Conservation (phyloP, 2,329 filamentous ascomycete species). For the Ilyonectria robusta region DNA sequence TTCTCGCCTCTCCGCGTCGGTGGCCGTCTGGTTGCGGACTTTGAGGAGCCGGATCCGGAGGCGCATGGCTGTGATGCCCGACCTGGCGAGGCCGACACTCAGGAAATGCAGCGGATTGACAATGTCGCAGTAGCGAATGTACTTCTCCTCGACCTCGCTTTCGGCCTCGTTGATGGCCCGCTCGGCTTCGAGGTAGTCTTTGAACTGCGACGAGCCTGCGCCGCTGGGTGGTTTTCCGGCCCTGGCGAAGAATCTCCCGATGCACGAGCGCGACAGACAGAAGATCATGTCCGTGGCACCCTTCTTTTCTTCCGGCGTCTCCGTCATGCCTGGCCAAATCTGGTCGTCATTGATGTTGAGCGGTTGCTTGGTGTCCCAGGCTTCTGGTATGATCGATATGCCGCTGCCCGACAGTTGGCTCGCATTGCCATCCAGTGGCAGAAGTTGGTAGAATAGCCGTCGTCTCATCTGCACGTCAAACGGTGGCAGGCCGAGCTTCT, state of each 20-base stretch:
- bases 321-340: constrained; percentile 54
- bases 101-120: constrained; percentile 56
- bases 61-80: constrained; percentile 46
- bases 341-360: constrained; percentile 57
- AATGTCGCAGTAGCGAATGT: constrained; percentile 60
- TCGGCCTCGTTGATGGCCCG: constrained; percentile 58
- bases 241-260: constrained; percentile 12
- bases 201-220: neutral
- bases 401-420: constrained; percentile 47
- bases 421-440: constrained; percentile 55
- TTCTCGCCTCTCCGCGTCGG: constrained; percentile 40
- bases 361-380: constrained; percentile 51
- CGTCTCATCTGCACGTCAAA: constrained; percentile 70
- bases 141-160: constrained; percentile 56
- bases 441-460: constrained; percentile 68
- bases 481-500: constrained; percentile 48
- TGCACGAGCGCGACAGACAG: constrained; percentile 41
- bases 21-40: constrained; percentile 45
- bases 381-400: constrained; percentile 36
- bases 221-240: constrained; percentile 20
- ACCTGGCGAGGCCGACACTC: constrained; percentile 46
- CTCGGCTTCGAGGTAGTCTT: constrained; percentile 49
- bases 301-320: constrained; percentile 44
- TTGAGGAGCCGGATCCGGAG: constrained; percentile 40
- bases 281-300: constrained; percentile 56